Conservation (phyloP, 2,329 filamentous ascomycete genomes). For the Xylaria sp. region DNA sequence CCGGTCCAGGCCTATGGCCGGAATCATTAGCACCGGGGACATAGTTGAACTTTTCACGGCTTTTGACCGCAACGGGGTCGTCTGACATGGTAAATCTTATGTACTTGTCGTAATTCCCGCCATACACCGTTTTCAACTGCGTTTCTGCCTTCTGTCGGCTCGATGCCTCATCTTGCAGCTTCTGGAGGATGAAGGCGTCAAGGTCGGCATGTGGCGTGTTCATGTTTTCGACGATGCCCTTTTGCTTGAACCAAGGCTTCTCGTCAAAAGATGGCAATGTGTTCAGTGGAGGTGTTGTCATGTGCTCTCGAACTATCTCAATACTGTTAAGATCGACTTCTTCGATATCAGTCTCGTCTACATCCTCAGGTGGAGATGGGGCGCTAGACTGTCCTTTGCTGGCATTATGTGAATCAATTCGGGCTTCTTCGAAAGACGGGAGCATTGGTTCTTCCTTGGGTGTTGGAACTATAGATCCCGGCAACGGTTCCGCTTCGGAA, state of each 20-base stretch:
- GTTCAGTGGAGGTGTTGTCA: conserved; percentile 51
- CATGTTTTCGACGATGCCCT: conserved; percentile 40
- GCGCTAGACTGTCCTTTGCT: conserved; percentile 37
- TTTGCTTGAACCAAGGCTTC: conserved; percentile 45
- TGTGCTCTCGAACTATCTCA: conserved; percentile 45
- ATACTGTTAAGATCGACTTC: conserved; percentile 47
- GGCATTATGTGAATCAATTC: conserved; percentile 23
- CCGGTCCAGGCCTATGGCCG: conserved; percentile 36
- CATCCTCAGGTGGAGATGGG: conserved; percentile 46
- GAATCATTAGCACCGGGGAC: conserved; percentile 34
- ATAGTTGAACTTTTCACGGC: conserved; percentile 48
- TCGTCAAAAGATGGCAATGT: conserved; percentile 45
- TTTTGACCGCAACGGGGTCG: conserved; percentile 50
- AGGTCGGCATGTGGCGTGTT: conserved; percentile 37
- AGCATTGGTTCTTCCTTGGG: conserved; percentile 21
- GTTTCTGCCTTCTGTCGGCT: conserved; percentile 37
- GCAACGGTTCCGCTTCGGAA: conserved; percentile 18
- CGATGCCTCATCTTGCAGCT: conserved; percentile 39
- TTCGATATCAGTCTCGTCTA: conserved; percentile 52
- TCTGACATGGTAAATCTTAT: conserved; percentile 52
- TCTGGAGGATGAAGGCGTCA: conserved; percentile 42
- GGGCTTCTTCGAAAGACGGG: conserved; percentile 28
- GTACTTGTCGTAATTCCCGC: conserved; percentile 46
- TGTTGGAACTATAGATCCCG: conserved; percentile 13
- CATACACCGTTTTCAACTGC: conserved; percentile 39